phyloP scores from a whole-genome alignment of 495 filamentous ascomycete genomes.

The Daldinia concentrica region DNA sequence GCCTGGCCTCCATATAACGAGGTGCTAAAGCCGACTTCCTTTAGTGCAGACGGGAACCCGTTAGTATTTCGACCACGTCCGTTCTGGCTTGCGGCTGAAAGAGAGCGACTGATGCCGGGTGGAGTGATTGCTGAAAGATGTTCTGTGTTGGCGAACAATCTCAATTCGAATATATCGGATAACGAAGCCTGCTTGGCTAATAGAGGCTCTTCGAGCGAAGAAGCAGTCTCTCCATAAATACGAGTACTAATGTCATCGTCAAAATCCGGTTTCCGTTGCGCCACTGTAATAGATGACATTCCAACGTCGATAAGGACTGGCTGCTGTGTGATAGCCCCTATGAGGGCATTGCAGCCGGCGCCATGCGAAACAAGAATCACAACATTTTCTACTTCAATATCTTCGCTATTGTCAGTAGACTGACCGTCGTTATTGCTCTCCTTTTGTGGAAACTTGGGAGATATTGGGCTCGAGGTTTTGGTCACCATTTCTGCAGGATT shows the following conservation, averaged over 20 bases:
- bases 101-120: conserved; percentile 40
- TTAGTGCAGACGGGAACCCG: conserved; percentile 31
- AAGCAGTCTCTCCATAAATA: conserved; percentile 41
- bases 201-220: conserved; percentile 43
- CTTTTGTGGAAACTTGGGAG: conserved; percentile 42
- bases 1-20: conserved; percentile 46
- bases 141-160: conserved; percentile 79
- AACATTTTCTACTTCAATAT: conserved; percentile 74
- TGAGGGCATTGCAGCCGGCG: conserved; percentile 96
- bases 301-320: conserved; percentile 89
- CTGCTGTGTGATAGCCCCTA: conserved; percentile 87
- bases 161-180: conserved; percentile 72
- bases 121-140: conserved; percentile 68
- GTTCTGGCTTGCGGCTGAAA: conserved; percentile 35
- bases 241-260: conserved; percentile 14
- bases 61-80: conserved; percentile 18
- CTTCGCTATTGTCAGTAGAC: conserved; percentile 53
- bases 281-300: conserved; percentile 91
- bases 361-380: conserved; percentile 95
- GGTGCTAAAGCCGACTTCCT: conserved; percentile 36
- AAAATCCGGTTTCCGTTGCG: conserved; percentile 69
- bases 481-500: conserved; percentile 60
- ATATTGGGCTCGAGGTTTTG: conserved; percentile 37
- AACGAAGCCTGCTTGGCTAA: conserved; percentile 25
- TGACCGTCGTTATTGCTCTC: conserved; percentile 15